Percentiles rank a stretch among this genome's conserved stretches.
phyloP scores from a whole-genome alignment of 2,329 filamentous ascomycete species.

The Ascochyta koolunga region DNA sequence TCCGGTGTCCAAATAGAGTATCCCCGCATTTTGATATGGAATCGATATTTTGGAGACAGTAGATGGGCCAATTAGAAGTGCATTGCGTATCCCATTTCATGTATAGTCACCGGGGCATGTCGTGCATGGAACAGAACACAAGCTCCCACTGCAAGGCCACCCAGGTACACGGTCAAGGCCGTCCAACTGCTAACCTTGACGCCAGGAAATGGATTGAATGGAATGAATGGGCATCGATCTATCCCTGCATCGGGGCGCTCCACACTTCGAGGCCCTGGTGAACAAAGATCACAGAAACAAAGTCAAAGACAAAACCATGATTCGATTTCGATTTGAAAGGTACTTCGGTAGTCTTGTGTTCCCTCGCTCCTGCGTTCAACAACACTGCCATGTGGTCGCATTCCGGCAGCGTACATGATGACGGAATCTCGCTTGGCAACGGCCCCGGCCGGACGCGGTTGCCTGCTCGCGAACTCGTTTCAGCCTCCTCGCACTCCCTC shows the following conservation, averaged over 20 bases:
- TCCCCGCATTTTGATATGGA: background rate
- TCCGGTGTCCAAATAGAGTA: background rate
- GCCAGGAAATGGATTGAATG: background rate
- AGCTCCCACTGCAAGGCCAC: background rate
- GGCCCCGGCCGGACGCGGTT: background rate
- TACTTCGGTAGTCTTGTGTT: slow-evolving; percentile 11
- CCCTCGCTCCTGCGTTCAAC: background rate
- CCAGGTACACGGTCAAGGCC: background rate
- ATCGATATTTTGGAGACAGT: background rate
- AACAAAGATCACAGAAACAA: background rate
- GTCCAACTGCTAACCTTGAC: background rate
- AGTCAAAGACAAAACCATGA: background rate
- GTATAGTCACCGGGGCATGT: background rate
- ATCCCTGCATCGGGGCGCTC: slow-evolving; percentile 1
- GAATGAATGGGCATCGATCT: background rate
- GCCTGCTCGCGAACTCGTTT: slow-evolving; percentile 16
- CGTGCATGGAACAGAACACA: background rate
- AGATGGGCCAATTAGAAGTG: background rate
- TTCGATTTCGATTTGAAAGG: background rate
- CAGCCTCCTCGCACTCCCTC: slow-evolving; percentile 12
- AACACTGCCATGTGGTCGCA: background rate
- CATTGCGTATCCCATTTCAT: background rate
- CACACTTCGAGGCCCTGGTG: slow-evolving; percentile 12
- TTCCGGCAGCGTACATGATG: slow-evolving; percentile 1
- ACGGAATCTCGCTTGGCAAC: slow-evolving; percentile 11